Percentiles rank a stretch among this genome's conserved stretches.
Evolutionary conservation across 306 rosid species (phyloP).

Genomic region (Corylus americana): DNA sequence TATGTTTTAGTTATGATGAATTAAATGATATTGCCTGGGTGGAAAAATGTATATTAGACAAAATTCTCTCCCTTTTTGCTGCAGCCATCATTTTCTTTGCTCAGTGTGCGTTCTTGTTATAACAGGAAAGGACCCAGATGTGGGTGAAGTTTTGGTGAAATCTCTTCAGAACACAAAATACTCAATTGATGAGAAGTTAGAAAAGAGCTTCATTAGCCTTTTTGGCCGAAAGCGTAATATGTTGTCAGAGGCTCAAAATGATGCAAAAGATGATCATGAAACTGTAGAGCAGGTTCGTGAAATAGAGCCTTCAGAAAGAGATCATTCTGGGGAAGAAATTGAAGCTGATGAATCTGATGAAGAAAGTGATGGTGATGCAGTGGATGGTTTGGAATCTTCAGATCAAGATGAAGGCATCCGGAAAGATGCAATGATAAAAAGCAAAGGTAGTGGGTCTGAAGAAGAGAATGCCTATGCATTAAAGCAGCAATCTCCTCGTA

Average conservation of each 20-base stretch:
- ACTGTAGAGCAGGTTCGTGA: conserved; percentile 30
- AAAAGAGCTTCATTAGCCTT: conserved; percentile 57
- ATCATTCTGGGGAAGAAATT: conserved; percentile 28
- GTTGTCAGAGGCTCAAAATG: conserved; percentile 35
- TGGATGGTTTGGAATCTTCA: conserved; percentile 51
- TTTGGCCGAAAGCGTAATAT: conserved; percentile 48
- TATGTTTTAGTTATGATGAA: not conserved
- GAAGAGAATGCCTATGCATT: conserved; percentile 34
- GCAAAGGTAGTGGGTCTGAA: conserved; percentile 37
- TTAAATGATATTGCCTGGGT: not conserved
- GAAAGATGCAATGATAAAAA: conserved; percentile 16
- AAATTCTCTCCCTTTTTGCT: conserved; percentile 4
- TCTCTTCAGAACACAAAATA: conserved; percentile 80
- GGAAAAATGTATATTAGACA: not conserved
- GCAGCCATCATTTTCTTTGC: conserved; percentile 9
- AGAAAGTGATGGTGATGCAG: conserved; percentile 38
- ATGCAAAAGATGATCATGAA: conserved; percentile 31
- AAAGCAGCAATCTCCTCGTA: conserved; percentile 26
- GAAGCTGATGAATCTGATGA: conserved; percentile 38
- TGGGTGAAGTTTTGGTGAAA: conserved; percentile 79
- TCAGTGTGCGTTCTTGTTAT: conserved; percentile 21
- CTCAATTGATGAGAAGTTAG: conserved; percentile 79
- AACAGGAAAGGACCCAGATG: conserved; percentile 71
- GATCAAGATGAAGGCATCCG: conserved; percentile 42
- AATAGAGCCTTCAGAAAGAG: conserved; percentile 36